Evolutionary conservation across 345 rosid species (phyloP), one percentile per base, ranked within the genome.

Genomic region (Lumnitzera littorea): DNA sequence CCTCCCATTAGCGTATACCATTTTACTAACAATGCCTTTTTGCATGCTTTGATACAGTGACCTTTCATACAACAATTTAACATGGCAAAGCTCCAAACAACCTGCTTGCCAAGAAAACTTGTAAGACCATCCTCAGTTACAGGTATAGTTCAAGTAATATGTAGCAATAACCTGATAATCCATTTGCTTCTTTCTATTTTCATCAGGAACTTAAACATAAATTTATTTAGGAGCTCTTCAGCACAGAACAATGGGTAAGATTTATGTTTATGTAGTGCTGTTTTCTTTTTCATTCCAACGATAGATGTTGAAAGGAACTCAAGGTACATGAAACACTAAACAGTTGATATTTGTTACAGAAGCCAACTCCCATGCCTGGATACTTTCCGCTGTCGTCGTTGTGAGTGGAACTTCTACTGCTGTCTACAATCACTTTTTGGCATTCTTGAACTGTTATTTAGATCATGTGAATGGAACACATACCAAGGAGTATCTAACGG

Each of bases 1-100:
- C 31, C 15, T 53, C 12, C 16, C 15, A 17, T 52, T 8, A 31
- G 51, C 3, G n/a, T 24, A 17, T 27, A 24, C 47, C 25, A 25
- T 2, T 55, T 13, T 5, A 20, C 13, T 51, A 46, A 41, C 15
- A 62, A 27, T 69, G 23, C 49, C 56, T 62, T 23, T 57, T 3
- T 54, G 48, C 43, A 36, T 36, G 43, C 43, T 4, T 36, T 5
- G 43, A 36, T 36, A 4, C 84, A 83, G 88, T 11, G 88, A 83
- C 67, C 65, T 83, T 46, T 80, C 88, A 11, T 83, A 83, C 63
- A 83, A 80, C 47, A 59, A 83, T 62, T 73, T 83, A 0, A 27
- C 59, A 5, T 62, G 57, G 62, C 80, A 72, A 65, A 68, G 71
- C 57, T 72, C 80, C 60, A 67, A n/a, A 15, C 67, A 60, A 11